A percentile compares a stretch with the other conserved stretches of the same genome.
phyloP scores from a whole-genome alignment of 2,329 filamentous ascomycete genomes.

The Fusarium algeriense region DNA sequence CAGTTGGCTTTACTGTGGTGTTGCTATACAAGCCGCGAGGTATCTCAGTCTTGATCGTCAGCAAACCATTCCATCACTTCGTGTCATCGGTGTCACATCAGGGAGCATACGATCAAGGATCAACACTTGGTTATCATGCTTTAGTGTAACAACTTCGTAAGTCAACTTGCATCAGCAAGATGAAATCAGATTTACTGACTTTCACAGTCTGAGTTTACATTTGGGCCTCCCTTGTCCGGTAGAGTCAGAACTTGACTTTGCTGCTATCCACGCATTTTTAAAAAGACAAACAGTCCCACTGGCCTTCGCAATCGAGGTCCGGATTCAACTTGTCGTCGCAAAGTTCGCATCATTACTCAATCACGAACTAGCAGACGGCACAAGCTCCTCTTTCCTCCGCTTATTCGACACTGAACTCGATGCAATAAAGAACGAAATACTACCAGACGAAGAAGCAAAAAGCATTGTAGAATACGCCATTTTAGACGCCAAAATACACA shows the following conservation, averaged over 20 bases:
- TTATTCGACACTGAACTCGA: constrained; percentile 34
- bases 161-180: neutral
- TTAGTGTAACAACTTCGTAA: constrained; percentile 33
- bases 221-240: constrained; percentile 27
- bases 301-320: constrained; percentile 16
- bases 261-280: constrained; percentile 23
- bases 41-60: constrained; percentile 35
- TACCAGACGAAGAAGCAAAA: neutral
- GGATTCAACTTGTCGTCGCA: constrained; percentile 27
- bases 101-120: constrained; percentile 24
- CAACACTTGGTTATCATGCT: constrained; percentile 35
- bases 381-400: constrained; percentile 26
- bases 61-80: constrained; percentile 22
- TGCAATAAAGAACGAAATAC: constrained; percentile 10
- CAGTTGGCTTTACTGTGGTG: constrained; percentile 35
- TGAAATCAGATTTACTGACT: neutral
- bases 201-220: constrained; percentile 26
- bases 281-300: constrained; percentile 16
- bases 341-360: constrained; percentile 32
- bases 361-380: constrained; percentile 22
- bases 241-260: constrained; percentile 28
- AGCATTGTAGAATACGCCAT: constrained; percentile 26
- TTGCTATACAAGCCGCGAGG: constrained; percentile 35
- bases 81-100: constrained; percentile 23
- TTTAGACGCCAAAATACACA: constrained; percentile 26